Percentiles rank a stretch among this genome's conserved stretches.
Conservation (phyloP, 2,329 filamentous ascomycete genomes). For the Akanthomyces lecanii region DNA sequence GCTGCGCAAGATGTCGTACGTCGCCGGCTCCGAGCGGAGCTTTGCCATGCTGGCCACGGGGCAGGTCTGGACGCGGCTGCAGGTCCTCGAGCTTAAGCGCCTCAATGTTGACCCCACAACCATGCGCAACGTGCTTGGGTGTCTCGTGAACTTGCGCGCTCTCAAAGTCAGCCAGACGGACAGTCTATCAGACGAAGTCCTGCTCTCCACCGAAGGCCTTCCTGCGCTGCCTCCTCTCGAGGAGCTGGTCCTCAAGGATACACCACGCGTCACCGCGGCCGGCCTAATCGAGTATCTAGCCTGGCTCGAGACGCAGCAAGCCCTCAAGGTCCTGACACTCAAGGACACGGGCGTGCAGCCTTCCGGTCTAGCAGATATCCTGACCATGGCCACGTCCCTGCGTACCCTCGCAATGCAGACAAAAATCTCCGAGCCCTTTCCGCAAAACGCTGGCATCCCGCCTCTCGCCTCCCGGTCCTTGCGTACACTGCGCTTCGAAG, state of each 20-base stretch:
- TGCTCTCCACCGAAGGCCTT: constrained; percentile 60
- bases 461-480: constrained; percentile 67
- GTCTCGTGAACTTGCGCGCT: constrained; percentile 63
- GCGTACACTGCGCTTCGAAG: constrained; percentile 74
- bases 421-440: constrained; percentile 47
- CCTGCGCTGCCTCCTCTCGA: constrained; percentile 71
- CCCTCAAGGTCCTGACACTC: constrained; percentile 65
- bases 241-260: constrained; percentile 67
- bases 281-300: constrained; percentile 68
- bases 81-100: constrained; percentile 66
- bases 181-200: constrained; percentile 72
- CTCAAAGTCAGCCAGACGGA: constrained; percentile 68
- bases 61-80: constrained; percentile 64
- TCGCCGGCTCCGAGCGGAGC: constrained; percentile 70
- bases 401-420: constrained; percentile 53
- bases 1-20: constrained; percentile 85
- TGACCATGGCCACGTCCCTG: constrained; percentile 55
- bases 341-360: constrained; percentile 67
- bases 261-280: constrained; percentile 64
- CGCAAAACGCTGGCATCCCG: constrained; percentile 45
- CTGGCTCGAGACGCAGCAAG: constrained; percentile 52
- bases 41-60: constrained; percentile 65
- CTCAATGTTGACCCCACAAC: constrained; percentile 66
- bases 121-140: constrained; percentile 66
- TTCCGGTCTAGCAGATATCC: constrained; percentile 55